A percentile compares a stretch with the other conserved stretches of the same genome.
Conservation (phyloP, 352 stramenopile species). For the Phytophthora palmivora region DNA sequence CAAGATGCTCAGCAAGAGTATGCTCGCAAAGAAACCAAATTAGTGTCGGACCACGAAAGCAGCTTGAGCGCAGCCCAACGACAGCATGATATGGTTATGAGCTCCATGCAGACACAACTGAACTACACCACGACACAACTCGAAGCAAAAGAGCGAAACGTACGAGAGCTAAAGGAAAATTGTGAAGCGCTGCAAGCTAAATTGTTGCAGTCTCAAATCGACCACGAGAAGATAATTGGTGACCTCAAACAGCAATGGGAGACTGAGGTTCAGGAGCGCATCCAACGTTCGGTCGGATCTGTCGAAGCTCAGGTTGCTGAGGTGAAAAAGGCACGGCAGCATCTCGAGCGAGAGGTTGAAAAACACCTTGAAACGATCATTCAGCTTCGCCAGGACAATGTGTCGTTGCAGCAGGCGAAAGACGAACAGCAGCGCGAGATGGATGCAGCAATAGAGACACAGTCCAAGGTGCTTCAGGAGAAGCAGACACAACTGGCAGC, state of each 20-base stretch:
- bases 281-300: conserved; percentile 57
- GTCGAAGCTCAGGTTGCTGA: conserved; percentile 74
- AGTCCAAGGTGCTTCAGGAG: conserved; percentile 53
- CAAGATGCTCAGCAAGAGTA: conserved; percentile 53
- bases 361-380: conserved; percentile 64
- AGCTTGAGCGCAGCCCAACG: conserved; percentile 39
- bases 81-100: conserved; percentile 50
- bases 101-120: conserved; percentile 56
- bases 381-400: conserved; percentile 63
- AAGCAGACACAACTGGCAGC: conserved; percentile 43
- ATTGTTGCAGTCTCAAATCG: conserved; percentile 56
- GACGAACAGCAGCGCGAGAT: conserved; percentile 43
- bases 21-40: conserved; percentile 47
- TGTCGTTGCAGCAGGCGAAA: conserved; percentile 53
- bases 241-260: conserved; percentile 67
- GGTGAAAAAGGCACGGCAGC: conserved; percentile 62
- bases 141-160: conserved; percentile 39
- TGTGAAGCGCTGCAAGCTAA: conserved; percentile 53
- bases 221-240: conserved; percentile 60
- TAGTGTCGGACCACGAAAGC: conserved; percentile 46
- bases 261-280: conserved; percentile 53
- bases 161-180: conserved; percentile 48
- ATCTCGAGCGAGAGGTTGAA: conserved; percentile 72
- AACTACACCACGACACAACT: conserved; percentile 44
- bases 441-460: conserved; percentile 43